Conservation (phyloP, 2,329 filamentous ascomycete species). For the Botryotinia convoluta region DNA sequence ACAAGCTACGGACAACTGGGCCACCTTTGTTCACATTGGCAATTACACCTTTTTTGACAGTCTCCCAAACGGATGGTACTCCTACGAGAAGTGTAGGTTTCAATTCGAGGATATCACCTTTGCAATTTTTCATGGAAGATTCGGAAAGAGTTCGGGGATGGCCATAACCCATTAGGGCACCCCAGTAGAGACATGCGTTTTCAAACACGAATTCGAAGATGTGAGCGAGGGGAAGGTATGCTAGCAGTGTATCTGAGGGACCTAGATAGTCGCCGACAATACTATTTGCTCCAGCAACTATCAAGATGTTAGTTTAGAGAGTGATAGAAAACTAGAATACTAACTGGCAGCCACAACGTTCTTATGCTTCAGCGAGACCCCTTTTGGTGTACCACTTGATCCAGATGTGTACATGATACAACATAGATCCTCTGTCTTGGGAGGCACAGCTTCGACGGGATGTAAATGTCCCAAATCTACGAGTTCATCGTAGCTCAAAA, state of each 20-base stretch:
- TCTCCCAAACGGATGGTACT: slow-evolving; percentile 96
- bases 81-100: slow-evolving; percentile 86
- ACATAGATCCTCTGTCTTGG: slow-evolving; percentile 72
- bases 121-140: slow-evolving; percentile 79
- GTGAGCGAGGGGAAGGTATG: slow-evolving; percentile 91
- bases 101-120: slow-evolving; percentile 91
- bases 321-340: slow-evolving; percentile 31
- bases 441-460: slow-evolving; percentile 67
- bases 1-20: slow-evolving; percentile 67
- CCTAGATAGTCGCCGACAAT: slow-evolving; percentile 77
- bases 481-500: slow-evolving; percentile 55
- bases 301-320: slow-evolving; percentile 21
- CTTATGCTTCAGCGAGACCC: slow-evolving; percentile 80
- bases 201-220: slow-evolving; percentile 97
- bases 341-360: slow-evolving; percentile 77
- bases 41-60: slow-evolving; percentile 91
- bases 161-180: slow-evolving; percentile 90
- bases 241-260: slow-evolving; percentile 74
- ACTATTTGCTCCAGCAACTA: slow-evolving; percentile 75
- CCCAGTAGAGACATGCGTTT: slow-evolving; percentile 84
- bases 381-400: slow-evolving; percentile 85
- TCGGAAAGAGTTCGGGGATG: slow-evolving; percentile 88
- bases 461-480: slow-evolving; percentile 54
- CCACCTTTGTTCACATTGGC: slow-evolving; percentile 62
- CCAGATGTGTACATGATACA: slow-evolving; percentile 88